Evolutionary conservation across 257 asterid genomes (phyloP).

Genomic region (Orobanche coerulescens): DNA sequence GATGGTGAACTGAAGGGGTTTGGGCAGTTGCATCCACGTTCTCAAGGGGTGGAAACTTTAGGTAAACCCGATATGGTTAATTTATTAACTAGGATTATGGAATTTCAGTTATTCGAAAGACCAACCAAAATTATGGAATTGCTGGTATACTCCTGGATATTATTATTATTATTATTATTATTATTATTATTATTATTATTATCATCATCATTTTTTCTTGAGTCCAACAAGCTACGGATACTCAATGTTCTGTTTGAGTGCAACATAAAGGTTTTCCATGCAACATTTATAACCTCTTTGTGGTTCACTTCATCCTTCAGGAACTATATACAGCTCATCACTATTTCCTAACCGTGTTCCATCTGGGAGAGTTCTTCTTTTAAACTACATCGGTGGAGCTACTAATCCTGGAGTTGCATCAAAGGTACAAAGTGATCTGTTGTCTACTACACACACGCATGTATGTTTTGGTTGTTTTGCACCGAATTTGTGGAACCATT

Average conservation of each 20-base stretch:
- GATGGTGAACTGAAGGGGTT: slow-evolving; percentile 92
- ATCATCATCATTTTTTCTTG: too few species aligned
- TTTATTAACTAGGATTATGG: neutral
- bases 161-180: too few species aligned
- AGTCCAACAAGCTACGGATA: slow-evolving; percentile 11
- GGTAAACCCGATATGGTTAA: slow-evolving; percentile 36
- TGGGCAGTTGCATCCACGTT: slow-evolving; percentile 98
- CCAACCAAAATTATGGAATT: neutral
- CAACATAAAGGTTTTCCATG: neutral
- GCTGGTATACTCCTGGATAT: slow-evolving; percentile 13
- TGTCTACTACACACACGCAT: neutral
- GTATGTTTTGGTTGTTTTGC: slow-evolving; percentile 9
- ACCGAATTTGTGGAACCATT: neutral
- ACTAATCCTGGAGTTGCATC: slow-evolving; percentile 70
- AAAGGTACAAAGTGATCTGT: slow-evolving; percentile 43
- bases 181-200: too few species aligned
- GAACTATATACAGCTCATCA: slow-evolving; percentile 94
- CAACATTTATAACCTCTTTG: slow-evolving; percentile 7
- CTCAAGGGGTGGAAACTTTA: slow-evolving; percentile 95
- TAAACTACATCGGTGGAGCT: slow-evolving; percentile 96
- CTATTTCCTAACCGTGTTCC: slow-evolving; percentile 98
- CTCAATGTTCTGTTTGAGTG: neutral
- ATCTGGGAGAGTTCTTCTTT: slow-evolving; percentile 74
- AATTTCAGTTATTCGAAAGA: slow-evolving; percentile 2
- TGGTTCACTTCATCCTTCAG: slow-evolving; percentile 38